These are phyloP conservation scores for Aspergillus glaucus DNA, from an alignment of 2,329 filamentous ascomycete genomes.

Conservation along the genomic window DNA sequence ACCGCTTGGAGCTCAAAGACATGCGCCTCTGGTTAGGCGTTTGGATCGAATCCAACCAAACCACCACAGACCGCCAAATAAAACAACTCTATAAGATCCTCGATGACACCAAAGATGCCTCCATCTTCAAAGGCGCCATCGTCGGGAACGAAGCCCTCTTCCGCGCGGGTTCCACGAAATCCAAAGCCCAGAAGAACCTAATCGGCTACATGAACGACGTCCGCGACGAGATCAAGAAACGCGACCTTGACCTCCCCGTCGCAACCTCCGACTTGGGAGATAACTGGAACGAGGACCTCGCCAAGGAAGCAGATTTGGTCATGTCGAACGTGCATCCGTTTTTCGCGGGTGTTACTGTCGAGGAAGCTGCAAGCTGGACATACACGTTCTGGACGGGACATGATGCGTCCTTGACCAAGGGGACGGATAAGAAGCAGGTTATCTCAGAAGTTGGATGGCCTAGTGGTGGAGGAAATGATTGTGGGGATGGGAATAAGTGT, in stretches of 20 bases:
- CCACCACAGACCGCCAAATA: conserved; percentile 78
- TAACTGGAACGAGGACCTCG: conserved; percentile 70
- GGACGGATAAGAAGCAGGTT: conserved; percentile 60
- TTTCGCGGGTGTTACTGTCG: conserved; percentile 70
- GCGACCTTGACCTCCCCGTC: conserved; percentile 65
- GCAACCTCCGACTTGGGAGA: conserved; percentile 85
- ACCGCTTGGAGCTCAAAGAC: conserved; percentile 61
- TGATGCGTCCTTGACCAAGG: conserved; percentile 60
- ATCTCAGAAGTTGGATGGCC: conserved; percentile 95
- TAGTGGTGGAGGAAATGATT: conserved; percentile 70
- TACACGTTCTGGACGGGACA: conserved; percentile 71
- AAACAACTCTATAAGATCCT: conserved; percentile 78
- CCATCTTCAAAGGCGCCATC: conserved; percentile 55
- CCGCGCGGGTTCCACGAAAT: conserved; percentile 42
- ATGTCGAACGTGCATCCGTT: conserved; percentile 98
- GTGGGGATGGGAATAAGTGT: conserved; percentile 57
- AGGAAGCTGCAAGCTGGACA: conserved; percentile 71
- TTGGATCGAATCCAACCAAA: conserved; percentile 78
- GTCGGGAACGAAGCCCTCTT: conserved; percentile 60
- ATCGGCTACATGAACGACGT: conserved; percentile 61
- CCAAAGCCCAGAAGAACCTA: conserved; percentile 62
- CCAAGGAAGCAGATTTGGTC: conserved; percentile 69
- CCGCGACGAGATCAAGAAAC: conserved; percentile 62
- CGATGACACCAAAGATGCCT: conserved; percentile 43
- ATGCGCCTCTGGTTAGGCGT: conserved; percentile 94